phyloP scores from a whole-genome alignment of 2,329 filamentous ascomycete genomes.

The Cytospora schulzeri region DNA sequence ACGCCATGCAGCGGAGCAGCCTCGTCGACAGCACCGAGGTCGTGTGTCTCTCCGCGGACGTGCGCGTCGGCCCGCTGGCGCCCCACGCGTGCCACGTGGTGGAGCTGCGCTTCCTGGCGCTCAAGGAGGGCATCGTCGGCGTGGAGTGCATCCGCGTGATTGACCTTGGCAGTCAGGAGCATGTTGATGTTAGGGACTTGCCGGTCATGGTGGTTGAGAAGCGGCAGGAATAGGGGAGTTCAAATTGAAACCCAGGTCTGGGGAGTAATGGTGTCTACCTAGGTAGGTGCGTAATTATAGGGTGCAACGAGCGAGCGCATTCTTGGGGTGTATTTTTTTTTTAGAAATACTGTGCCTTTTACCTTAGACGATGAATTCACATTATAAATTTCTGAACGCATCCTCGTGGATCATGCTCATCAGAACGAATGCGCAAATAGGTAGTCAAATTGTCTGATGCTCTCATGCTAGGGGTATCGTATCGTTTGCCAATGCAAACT shows the following conservation, averaged over 20 bases:
- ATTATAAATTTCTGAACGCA: neutral
- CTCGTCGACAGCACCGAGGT: conserved; percentile 66
- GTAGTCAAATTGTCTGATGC: neutral
- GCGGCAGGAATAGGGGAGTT: conserved; percentile 23
- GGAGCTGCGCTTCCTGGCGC: conserved; percentile 71
- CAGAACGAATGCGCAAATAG: neutral
- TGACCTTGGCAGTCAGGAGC: conserved; percentile 73
- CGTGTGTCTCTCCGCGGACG: conserved; percentile 75
- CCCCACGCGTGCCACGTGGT: conserved; percentile 74
- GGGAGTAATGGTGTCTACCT: neutral
- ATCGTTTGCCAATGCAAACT: conserved; percentile 14
- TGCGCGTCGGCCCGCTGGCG: conserved; percentile 71
- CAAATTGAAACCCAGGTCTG: conserved; percentile 2
- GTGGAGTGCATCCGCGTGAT: conserved; percentile 73
- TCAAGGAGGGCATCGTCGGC: conserved; percentile 67
- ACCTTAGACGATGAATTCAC: neutral
- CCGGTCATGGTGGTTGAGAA: conserved; percentile 65
- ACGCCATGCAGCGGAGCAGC: conserved; percentile 70
- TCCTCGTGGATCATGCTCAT: neutral
- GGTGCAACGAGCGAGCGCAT: neutral
- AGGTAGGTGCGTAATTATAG: neutral
- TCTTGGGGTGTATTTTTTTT: neutral
- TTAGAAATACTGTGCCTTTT: neutral
- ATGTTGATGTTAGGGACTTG: conserved; percentile 74
- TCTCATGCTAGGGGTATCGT: conserved; percentile 12